Evolutionary conservation across 1,139 yeast species (phyloP), one percentile per base, ranked within the genome.

Genomic region (Pichia sp.): DNA sequence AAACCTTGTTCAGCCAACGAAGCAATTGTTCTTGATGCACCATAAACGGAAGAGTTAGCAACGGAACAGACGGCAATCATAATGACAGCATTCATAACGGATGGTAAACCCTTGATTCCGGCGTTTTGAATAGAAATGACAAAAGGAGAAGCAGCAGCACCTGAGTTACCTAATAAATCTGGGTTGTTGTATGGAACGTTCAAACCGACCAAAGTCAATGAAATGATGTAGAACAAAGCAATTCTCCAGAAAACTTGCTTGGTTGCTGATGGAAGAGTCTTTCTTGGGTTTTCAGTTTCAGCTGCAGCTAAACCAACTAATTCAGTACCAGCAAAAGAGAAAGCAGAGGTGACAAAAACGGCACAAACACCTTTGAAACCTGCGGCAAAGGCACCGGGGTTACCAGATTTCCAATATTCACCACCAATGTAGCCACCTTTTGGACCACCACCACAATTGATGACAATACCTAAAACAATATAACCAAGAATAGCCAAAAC

Each of bases 331-430:
- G 90, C 88, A 57, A 85, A 83, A 4, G 95, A 79, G 64, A 86
- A 88, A 5, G 95, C 94, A 29, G 95, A 94, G 33, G 82, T 77
- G 43, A 88, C 87, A 57, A 88, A 84, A 33, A 84, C 84, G n/a
- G 85, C 69, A 57, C 87, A 77, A 31, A 86, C 79, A 54, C 96
- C 96, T 61, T 87, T 86, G 70, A 76, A 85, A 48, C 69, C 76
- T 75, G 60, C 67, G 49, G 69, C 73, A 66, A 71, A 79, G 5
- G 86, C 67, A 53, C 86, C 87, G 1, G 82, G 81, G 38, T 69
- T 52, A 11, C 33, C 23, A 2, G 23, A 16, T 50, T 65, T 68
- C 82, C 83, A 81, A 64, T 77, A 71, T 49, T 62, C 65, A 42
- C 75, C 82, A 43, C 85, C 85, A 48, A 79, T 69, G 59, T 66